Base-by-base conservation (phyloP, 768 basidiomycete genomes). In the Mycena olivaceomarginata region DNA sequence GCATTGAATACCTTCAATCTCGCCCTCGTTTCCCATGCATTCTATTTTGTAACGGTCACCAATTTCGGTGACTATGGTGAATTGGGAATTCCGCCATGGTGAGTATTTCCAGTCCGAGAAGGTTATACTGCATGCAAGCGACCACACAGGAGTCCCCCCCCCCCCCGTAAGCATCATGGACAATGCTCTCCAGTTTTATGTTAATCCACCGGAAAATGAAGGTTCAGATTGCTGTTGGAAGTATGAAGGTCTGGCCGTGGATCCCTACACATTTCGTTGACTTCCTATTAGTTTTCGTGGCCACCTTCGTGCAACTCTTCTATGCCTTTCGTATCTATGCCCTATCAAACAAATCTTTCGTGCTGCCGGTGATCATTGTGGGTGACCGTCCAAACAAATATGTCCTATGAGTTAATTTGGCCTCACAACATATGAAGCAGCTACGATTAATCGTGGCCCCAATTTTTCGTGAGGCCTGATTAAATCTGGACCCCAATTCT, bases 21-120 rank as follows among this genome's bases (percentile, higher is more conserved):
- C 39, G 45, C 70, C 63, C 9, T 72, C 31, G 4, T 53, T 56
- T 72, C 70, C 15, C 70, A 72, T 53, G 10, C 70, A 56, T 64
- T 72, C 48, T 72, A 72, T 72, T 40, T 56, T 12, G 12, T n/a
- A 65, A 31, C 22, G 37, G 70, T 72, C 51, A 72, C 31, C 60
- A 64, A 72, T 65, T 72, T 72, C 62, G 70, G 70, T 6, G 70
- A 72, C 40, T 72, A 72, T 56, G 62, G 13, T 22, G 37, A 51
- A 43, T 43, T 72, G 22, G 62, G 48, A 72, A 72, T 3, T 7
- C 5, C 63, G 48, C 70, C 70, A 4, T 72, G 70, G 70, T 72
- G 70, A 72, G 70, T 56, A 4, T 43, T 13, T 69, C 56, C 43
- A n/a, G 11, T 63, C 62, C 1, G 16, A 63, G 62, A 41, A 63